Percentiles rank a stretch among this genome's conserved stretches.
phyloP scores from a whole-genome alignment of 106 monocot genomes.

The Posidonia australis region DNA sequence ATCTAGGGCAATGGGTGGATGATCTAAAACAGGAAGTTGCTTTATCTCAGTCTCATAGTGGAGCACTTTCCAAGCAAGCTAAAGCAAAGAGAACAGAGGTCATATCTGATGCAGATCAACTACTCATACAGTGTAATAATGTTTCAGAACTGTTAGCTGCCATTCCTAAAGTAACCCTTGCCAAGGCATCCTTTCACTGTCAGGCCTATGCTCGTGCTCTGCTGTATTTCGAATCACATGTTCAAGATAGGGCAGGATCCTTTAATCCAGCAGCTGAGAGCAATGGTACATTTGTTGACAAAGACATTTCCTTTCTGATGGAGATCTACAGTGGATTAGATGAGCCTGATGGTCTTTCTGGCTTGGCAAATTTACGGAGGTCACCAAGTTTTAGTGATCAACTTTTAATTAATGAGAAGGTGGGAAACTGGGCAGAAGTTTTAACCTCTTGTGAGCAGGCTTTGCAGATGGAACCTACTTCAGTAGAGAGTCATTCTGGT shows the following conservation, averaged over 20 bases:
- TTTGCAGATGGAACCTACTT: slow-evolving; percentile 83
- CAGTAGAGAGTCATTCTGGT: slow-evolving; percentile 77
- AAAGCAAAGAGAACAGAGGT: slow-evolving; percentile 22
- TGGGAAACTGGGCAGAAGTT: slow-evolving; percentile 97
- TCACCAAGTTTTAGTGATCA: slow-evolving; percentile 72
- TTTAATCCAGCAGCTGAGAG: slow-evolving; percentile 83
- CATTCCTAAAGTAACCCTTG: slow-evolving; percentile 95
- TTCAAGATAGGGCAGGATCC: slow-evolving; percentile 77
- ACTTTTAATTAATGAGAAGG: slow-evolving; percentile 84
- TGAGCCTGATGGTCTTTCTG: slow-evolving; percentile 94
- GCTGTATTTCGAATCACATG: slow-evolving; percentile 84
- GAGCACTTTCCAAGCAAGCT: slow-evolving; percentile 24
- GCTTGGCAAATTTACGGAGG: slow-evolving; percentile 73
- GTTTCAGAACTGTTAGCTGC: slow-evolving; percentile 74
- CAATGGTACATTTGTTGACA: slow-evolving; percentile 56
- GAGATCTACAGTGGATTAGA: slow-evolving; percentile 94
- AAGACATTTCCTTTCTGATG: slow-evolving; percentile 95
- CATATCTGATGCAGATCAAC: slow-evolving; percentile 30
- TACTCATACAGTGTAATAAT: slow-evolving; percentile 67
- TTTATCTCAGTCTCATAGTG: slow-evolving; percentile 51
- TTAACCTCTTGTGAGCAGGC: slow-evolving; percentile 85
- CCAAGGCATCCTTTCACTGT: slow-evolving; percentile 75
- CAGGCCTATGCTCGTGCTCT: slow-evolving; percentile 91
- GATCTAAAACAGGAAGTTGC: slow-evolving; percentile 91
- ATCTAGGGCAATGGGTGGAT: slow-evolving; percentile 98